Conservation (phyloP, 257 asterid genomes). For the Haberlea rhodopensis region DNA sequence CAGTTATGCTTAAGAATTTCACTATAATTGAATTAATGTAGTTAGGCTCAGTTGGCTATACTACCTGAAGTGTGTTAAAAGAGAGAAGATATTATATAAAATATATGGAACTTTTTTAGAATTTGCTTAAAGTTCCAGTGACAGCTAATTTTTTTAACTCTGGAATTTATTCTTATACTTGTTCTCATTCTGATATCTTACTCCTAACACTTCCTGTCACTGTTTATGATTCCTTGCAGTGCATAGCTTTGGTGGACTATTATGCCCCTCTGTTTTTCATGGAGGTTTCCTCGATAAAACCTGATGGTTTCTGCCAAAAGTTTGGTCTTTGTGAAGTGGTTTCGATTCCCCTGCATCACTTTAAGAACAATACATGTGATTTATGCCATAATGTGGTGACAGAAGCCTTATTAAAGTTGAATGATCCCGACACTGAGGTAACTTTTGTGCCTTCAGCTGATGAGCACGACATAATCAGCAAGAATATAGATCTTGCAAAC, state of each 20-base stretch:
- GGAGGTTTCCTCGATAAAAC: constrained; percentile 52
- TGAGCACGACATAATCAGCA: not conserved
- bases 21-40: not conserved
- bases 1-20: not conserved
- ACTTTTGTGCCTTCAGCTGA: constrained; percentile 2
- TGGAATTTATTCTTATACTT: not conserved
- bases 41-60: constrained; percentile 2
- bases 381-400: constrained; percentile 65
- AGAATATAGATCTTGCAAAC: not conserved
- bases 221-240: constrained; percentile 46
- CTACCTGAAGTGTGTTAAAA: too few species aligned
- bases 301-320: constrained; percentile 60
- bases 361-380: constrained; percentile 61
- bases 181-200: constrained; percentile 4
- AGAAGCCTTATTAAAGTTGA: constrained; percentile 70
- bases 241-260: constrained; percentile 75
- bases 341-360: constrained; percentile 33
- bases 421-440: constrained; percentile 93
- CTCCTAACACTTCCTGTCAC: constrained; percentile 14
- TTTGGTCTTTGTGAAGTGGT: constrained; percentile 57
- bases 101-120: not conserved
- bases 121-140: constrained; percentile 8
- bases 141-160: constrained; percentile 13
- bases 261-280: constrained; percentile 84
- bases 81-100: constrained; percentile 11